Evolutionary conservation across 371 early-diverging fungal genomes (phyloP).

Genomic region (Lichtheimia ornata): DNA sequence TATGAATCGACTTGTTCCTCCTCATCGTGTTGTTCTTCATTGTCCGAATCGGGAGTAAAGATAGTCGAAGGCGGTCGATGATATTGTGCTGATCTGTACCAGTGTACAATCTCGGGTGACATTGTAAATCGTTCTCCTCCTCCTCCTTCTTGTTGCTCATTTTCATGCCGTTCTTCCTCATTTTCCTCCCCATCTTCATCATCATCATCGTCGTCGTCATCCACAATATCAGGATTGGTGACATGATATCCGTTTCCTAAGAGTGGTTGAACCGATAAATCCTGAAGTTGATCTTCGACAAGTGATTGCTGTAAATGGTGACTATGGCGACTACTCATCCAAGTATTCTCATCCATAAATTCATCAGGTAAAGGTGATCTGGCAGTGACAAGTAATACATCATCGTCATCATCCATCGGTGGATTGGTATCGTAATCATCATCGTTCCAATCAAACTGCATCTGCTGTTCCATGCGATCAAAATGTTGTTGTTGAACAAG

Average conservation of each 20-base stretch:
- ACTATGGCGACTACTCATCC: slow-evolving; percentile 38
- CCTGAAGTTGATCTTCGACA: not conserved
- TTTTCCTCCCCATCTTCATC: slow-evolving; percentile 3
- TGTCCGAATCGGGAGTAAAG: not conserved
- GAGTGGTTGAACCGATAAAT: slow-evolving; percentile 5
- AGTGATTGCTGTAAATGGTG: slow-evolving; percentile 6
- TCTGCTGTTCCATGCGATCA: slow-evolving; percentile 17
- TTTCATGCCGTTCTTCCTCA: slow-evolving; percentile 2
- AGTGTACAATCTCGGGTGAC: slow-evolving; percentile 37
- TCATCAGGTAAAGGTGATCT: slow-evolving; percentile 27
- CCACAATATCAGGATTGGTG: not conserved
- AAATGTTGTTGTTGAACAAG: slow-evolving; percentile 25
- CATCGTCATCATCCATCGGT: slow-evolving; percentile 1
- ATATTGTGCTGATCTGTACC: slow-evolving; percentile 36
- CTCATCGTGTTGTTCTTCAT: slow-evolving; percentile 6
- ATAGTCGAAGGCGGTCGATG: slow-evolving; percentile 13
- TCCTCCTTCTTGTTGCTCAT: slow-evolving; percentile 2
- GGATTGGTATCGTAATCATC: slow-evolving; percentile 17
- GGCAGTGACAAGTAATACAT: slow-evolving; percentile 26
- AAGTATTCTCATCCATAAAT: slow-evolving; percentile 46
- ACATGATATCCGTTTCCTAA: not conserved
- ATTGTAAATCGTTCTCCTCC: slow-evolving; percentile 23
- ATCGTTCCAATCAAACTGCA: slow-evolving; percentile 14
- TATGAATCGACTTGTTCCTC: slow-evolving; percentile 22
- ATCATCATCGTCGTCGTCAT: slow-evolving; percentile 4